Evolutionary conservation across 148 eudicot genomes (phyloP).

Genomic region (Nepenthes gracilis): DNA sequence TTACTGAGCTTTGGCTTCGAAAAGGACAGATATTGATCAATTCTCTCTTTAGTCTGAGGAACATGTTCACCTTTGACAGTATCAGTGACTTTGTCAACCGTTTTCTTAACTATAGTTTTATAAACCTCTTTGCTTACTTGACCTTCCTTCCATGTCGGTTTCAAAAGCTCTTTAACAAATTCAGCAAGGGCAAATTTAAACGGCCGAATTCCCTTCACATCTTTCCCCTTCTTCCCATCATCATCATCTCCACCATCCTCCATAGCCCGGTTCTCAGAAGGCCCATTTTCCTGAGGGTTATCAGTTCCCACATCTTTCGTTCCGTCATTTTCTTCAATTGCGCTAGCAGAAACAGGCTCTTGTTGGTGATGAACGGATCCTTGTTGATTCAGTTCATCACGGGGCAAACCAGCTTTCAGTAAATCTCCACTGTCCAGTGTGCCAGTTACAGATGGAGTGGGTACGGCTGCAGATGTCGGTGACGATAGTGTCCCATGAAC

Average conservation of each 20-base stretch:
- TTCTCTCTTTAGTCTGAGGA: conserved; percentile 67
- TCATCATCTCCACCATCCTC: conserved; percentile 41
- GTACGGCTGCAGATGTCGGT: background rate
- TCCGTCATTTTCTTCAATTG: conserved; percentile 13
- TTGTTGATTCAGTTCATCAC: conserved; percentile 1
- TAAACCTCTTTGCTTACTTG: conserved; percentile 66
- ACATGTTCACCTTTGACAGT: conserved; percentile 43
- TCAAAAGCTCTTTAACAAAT: conserved; percentile 73
- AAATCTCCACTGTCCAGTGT: background rate
- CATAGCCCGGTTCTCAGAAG: conserved; percentile 21
- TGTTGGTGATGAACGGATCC: conserved; percentile 8
- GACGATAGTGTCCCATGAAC: background rate
- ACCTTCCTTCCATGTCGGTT: conserved; percentile 86
- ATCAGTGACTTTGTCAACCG: conserved; percentile 67
- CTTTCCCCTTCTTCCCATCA: conserved; percentile 46
- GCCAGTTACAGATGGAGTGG: conserved; percentile 1
- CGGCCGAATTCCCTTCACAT: conserved; percentile 51
- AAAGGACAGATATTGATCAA: conserved; percentile 54
- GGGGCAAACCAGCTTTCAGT: background rate
- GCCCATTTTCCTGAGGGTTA: conserved; percentile 26
- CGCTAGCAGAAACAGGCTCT: conserved; percentile 6
- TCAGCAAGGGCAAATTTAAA: conserved; percentile 75
- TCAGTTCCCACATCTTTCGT: conserved; percentile 19
- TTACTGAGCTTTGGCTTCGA: conserved; percentile 69
- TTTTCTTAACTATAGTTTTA: conserved; percentile 72